phyloP scores from a whole-genome alignment of 192 early-diverging fungal species.

The Linnemannia elongata region DNA sequence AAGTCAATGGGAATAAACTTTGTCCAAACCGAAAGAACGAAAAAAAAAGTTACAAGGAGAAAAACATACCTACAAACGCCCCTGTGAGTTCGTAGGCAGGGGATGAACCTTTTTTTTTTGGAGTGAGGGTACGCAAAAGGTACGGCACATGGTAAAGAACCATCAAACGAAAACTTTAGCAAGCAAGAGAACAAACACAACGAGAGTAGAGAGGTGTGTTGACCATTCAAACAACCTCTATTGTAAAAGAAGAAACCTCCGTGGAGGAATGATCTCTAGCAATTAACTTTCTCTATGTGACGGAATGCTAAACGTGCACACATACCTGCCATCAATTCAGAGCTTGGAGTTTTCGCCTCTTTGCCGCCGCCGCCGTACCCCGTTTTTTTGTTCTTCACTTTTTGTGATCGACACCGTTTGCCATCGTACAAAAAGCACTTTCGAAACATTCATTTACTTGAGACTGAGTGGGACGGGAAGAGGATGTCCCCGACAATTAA shows the following conservation, averaged over 20 bases:
- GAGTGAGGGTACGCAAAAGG: background rate
- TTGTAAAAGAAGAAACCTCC: background rate
- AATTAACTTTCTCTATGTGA: background rate
- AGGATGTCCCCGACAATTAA: background rate
- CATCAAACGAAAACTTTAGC: background rate
- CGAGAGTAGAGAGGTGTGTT: background rate
- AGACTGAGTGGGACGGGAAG: no score
- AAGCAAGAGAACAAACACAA: background rate
- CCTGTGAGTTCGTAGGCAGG: background rate
- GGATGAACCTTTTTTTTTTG: background rate
- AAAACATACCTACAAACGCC: background rate
- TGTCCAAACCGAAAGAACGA: background rate
- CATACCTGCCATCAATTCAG: no score
- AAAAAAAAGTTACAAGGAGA: background rate
- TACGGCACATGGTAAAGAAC: constrained; percentile 4
- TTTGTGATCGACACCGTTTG: background rate
- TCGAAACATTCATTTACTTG: no score
- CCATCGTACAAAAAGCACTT: no score
- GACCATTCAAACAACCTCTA: background rate
- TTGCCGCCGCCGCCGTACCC: background rate
- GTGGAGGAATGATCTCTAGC: background rate
- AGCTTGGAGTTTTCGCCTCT: constrained; percentile 19
- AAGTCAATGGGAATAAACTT: background rate
- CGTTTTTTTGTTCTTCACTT: background rate
- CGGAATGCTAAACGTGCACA: constrained; percentile 1